Conservation (phyloP, 345 rosid genomes). For the Gossypium anomalum region DNA sequence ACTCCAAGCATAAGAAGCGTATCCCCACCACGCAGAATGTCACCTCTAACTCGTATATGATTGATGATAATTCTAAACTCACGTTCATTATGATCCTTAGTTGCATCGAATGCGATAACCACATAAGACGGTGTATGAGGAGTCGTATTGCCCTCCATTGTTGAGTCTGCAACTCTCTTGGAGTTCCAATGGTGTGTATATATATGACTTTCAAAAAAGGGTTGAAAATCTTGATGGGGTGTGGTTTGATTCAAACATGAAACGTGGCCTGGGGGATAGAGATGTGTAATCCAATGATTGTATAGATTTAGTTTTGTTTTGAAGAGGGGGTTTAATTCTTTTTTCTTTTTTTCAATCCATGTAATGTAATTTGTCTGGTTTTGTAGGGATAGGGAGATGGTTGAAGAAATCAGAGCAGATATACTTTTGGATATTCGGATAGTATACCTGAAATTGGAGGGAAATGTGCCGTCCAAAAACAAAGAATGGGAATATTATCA, state of each 20-base stretch:
- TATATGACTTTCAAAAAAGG: not conserved
- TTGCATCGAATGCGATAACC: conserved; percentile 54
- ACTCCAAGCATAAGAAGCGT: conserved; percentile 47
- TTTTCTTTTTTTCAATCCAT: not conserved
- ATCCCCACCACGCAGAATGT: conserved; percentile 48
- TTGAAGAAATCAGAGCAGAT: conserved; percentile 15
- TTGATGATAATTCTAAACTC: conserved; percentile 37
- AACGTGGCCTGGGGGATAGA: not conserved
- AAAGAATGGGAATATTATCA: conserved; percentile 16
- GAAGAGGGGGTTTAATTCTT: not conserved
- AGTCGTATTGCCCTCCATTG: not conserved
- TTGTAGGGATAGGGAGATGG: conserved; percentile 8
- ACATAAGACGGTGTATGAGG: conserved; percentile 33
- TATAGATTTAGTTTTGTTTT: not conserved
- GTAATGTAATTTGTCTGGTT: not conserved
- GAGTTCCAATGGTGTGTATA: not conserved
- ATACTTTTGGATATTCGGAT: conserved; percentile 31
- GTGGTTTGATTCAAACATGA: not conserved
- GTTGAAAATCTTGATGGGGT: not conserved
- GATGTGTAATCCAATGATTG: conserved; percentile 26
- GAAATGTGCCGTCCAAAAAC: conserved; percentile 18
- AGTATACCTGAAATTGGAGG: not conserved
- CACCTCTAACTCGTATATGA: conserved; percentile 34
- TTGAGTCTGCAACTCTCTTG: not conserved
- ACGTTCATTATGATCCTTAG: conserved; percentile 38